Evolutionary conservation across 169 alveolate genomes (phyloP).

Genomic region (Plasmodium gonderi): DNA sequence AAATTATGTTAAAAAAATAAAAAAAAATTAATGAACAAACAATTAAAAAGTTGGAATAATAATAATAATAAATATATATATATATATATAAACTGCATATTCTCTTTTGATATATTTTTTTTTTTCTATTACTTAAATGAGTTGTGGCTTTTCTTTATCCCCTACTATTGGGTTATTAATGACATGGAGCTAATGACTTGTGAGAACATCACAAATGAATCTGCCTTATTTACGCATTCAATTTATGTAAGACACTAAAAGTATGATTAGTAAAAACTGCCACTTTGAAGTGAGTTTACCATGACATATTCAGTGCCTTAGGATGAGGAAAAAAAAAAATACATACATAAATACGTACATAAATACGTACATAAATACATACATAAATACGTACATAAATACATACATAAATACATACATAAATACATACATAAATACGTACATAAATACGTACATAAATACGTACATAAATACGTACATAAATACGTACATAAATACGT

Average conservation of each 20-base stretch:
- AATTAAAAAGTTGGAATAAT: neutral
- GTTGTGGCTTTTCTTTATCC: neutral
- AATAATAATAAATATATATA: neutral
- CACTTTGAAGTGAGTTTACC: neutral
- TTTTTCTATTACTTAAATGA: neutral
- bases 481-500: too few species aligned
- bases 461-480: too few species aligned
- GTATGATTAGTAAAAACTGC: neutral
- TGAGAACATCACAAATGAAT: neutral
- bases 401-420: too few species aligned
- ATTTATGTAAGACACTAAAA: neutral
- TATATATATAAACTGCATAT: too few species aligned
- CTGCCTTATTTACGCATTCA: neutral
- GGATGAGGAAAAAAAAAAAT: neutral
- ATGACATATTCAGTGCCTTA: neutral
- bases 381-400: too few species aligned
- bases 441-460: too few species aligned
- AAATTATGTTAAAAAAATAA: neutral
- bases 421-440: too few species aligned
- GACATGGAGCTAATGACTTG: neutral
- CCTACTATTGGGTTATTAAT: neutral
- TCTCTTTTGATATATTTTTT: neutral
- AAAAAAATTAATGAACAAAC: neutral
- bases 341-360: neutral
- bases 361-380: neutral